Evolutionary conservation across 2,329 filamentous ascomycete genomes (phyloP), one percentile per base, ranked within the genome.

Genomic region (Sclerotinia nivalis): DNA sequence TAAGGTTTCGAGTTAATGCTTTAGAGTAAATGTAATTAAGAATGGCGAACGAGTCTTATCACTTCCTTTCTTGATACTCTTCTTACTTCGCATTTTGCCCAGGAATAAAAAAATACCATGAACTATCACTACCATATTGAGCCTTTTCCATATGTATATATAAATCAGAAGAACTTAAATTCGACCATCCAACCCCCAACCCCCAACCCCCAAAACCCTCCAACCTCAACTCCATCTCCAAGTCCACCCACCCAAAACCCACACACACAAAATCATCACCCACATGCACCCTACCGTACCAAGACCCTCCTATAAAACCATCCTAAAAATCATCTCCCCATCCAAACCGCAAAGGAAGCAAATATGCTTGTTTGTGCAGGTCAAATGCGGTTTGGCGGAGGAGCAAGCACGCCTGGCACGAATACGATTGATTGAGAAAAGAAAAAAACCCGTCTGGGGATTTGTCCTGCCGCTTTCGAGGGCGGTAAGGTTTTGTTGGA

Each of bases 361-460:
- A 62, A 62, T 45, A 62, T 22, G 4, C 59, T 47, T 62, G 45
- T 50, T 50, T 64, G 45, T 50, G 22, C 60, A 50, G 60, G 45
- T 12, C 60, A 64, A 64, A 49, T 64, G 60, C 45, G 45, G 28
- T 62, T 31, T 62, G 60, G 60, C 45, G 60, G 60, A 55, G 52
- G 52, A 34, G 52, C 10, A 37, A 62, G 45, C 60, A 62, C 60
- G 60, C 60, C 60, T 62, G 60, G 60, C 31, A 8, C 60, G 60
- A 62, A 62, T 62, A 47, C 60, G 60, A 49, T 18, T 18, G 45
- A n/a, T n/a, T n/a, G n/a, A n/a, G n/a, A n/a, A n/a, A n/a, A 45
- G 15, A 37, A 62, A 62, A 62, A 62, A 62, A n/a, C 60, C 60
- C 31, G 22, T 28, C 47, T 34, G 47, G 47, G 60, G 22, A 31